These are phyloP conservation scores for Verticillium longisporum DNA, from an alignment of 2,329 filamentous ascomycete genomes.

Conservation along the genomic window DNA sequence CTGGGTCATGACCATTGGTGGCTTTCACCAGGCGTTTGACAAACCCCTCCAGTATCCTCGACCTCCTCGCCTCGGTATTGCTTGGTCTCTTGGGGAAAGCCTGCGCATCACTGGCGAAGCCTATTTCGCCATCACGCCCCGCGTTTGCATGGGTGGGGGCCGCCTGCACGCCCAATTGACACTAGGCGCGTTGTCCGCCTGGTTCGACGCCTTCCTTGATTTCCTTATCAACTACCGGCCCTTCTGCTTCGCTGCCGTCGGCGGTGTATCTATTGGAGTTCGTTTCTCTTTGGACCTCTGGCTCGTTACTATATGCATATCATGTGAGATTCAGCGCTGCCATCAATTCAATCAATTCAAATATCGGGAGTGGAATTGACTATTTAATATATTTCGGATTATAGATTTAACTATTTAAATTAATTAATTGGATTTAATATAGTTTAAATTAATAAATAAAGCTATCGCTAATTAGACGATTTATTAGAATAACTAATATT, in stretches of 20 bases:
- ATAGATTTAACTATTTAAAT: too few relatives aligned
- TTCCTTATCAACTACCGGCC: conserved; percentile 22
- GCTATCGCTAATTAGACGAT: too few relatives aligned
- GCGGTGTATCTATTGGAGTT: conserved; percentile 17
- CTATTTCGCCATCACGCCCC: conserved; percentile 31
- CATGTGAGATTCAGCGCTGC: conserved; percentile 13
- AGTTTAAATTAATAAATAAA: too few relatives aligned
- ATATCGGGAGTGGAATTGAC: too few relatives aligned
- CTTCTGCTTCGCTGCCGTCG: conserved; percentile 19
- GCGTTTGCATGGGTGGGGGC: conserved; percentile 26
- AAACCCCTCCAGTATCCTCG: conserved; percentile 22
- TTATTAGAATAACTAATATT: too few relatives aligned
- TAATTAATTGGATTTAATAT: too few relatives aligned
- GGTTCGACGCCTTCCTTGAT: conserved; percentile 26
- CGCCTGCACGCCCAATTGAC: conserved; percentile 8
- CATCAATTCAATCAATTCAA: too few relatives aligned
- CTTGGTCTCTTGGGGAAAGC: conserved; percentile 14
- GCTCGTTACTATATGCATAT: conserved; percentile 10
- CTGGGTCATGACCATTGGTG: conserved; percentile 31
- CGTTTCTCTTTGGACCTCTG: conserved; percentile 9
- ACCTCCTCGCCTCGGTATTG: conserved; percentile 21
- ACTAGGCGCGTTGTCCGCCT: conserved; percentile 27
- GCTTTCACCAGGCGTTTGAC: conserved; percentile 24
- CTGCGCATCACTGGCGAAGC: conserved; percentile 23
- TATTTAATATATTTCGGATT: too few relatives aligned